Base-by-base conservation (phyloP, 2,329 filamentous ascomycete genomes). In the Zymoseptoria brevis region DNA sequence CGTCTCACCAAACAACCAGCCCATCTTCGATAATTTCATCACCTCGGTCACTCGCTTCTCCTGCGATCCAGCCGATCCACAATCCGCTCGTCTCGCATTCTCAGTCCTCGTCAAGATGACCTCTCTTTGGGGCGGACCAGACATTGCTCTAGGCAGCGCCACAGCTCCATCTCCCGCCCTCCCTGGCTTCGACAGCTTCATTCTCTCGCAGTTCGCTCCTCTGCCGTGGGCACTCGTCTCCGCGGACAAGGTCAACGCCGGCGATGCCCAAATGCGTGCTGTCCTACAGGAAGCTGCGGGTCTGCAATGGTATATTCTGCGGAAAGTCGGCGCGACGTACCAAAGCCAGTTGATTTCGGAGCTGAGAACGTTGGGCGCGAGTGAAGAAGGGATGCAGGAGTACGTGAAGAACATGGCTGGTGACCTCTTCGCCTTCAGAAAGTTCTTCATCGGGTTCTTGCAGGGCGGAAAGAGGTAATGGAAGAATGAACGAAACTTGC, bases 101-200 rank as follows among this genome's bases (percentile, higher is more conserved):
- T 86, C 84, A 19, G 85, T 96, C 11, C 82, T 99, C 68, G 82
- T 83, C 21, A 87, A 86, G 64, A 96, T 99, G 87, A 89, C 87
- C 8, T 80, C 82, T 29, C 86, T 91, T 49, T 99, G 94, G 93
- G 93, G 94, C 59, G 94, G 93, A 0, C 89, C 90, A 1, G 90
- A 96, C 64, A 75, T 85, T 51, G 65, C 74, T 16, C 81, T 79
- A 41, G 45, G 57, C n/a, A 45, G 57, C 76, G 80, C 13, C 59
- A 80, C 80, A 2, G 75, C 80, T 4, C 78, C 79, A 1, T 78
- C 84, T 3, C 76, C 79, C 3, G 74, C 74, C 2, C 74, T 99
- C 26, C 89, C 92, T 1, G 93, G 94, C 6, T 99, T 99, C 71
- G 91, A 96, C 67, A 83, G 84, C 58, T 97, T 96, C 75, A 88